A percentile compares a stretch with the other conserved stretches of the same genome.
Evolutionary conservation across 768 basidiomycete species (phyloP).

Genomic region (Trametes coccinea): DNA sequence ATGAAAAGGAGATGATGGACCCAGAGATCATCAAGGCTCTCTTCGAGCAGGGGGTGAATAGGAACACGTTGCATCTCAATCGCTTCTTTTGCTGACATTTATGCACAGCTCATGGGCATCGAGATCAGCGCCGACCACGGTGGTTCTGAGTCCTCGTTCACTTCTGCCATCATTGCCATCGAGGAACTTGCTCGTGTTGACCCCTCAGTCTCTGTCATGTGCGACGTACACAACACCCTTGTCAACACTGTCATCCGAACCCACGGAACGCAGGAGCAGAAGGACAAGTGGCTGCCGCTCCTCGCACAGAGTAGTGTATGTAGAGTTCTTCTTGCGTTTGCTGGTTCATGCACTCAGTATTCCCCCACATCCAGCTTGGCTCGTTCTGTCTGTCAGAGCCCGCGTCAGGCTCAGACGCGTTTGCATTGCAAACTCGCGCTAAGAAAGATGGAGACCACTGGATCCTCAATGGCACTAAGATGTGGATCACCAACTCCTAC

Average conservation of each 20-base stretch:
- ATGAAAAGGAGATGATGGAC: conserved; percentile 96
- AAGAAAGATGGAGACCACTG: conserved; percentile 84
- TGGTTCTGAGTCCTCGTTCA: conserved; percentile 91
- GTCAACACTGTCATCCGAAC: conserved; percentile 92
- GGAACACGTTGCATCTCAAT: conserved; percentile 29
- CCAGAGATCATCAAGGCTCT: conserved; percentile 80
- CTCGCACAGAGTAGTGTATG: conserved; percentile 75
- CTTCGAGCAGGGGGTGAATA: conserved; percentile 86
- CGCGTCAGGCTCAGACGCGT: conserved; percentile 94
- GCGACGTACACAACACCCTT: conserved; percentile 98
- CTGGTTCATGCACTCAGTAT: too few relatives aligned
- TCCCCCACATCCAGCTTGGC: conserved; percentile 62
- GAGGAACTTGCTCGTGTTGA: conserved; percentile 97
- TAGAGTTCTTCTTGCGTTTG: neutral
- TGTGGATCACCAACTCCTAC: conserved; percentile 98
- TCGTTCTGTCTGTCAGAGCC: conserved; percentile 95
- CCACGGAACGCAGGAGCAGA: conserved; percentile 81
- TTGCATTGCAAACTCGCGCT: conserved; percentile 92
- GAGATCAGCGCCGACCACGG: conserved; percentile 84
- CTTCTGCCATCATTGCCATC: conserved; percentile 91
- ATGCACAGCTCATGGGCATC: conserved; percentile 88
- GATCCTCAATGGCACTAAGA: conserved; percentile 95
- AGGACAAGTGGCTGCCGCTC: conserved; percentile 85
- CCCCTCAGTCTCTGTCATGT: conserved; percentile 93
- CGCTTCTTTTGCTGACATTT: neutral